Evolutionary conservation across 2,329 filamentous ascomycete species (phyloP).

Genomic region (Aspergillus glaucus): DNA sequence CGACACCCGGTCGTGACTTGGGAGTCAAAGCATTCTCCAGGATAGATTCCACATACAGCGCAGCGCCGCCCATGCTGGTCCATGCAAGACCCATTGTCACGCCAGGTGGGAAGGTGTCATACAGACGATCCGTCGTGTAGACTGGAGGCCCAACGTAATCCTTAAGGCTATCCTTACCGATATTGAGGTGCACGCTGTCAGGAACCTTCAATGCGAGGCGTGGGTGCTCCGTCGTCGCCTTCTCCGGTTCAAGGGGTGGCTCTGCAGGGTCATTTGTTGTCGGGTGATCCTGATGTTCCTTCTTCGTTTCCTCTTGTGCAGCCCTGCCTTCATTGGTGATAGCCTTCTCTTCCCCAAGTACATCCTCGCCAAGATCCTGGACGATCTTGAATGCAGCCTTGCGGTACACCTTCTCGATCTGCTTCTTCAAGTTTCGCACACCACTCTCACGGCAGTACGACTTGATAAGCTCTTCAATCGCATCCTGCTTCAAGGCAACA

Average conservation of each 20-base stretch:
- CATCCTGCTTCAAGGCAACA: constrained; percentile 76
- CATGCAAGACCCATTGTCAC: constrained; percentile 97
- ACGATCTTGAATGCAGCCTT: constrained; percentile 98
- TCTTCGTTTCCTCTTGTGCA: constrained; percentile 55
- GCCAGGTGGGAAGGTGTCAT: constrained; percentile 86
- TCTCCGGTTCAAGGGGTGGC: constrained; percentile 36
- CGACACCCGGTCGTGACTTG: constrained; percentile 68
- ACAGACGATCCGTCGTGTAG: constrained; percentile 91
- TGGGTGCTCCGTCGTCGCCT: constrained; percentile 50
- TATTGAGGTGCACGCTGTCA: constrained; percentile 76
- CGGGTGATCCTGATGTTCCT: constrained; percentile 53
- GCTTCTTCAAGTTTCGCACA: constrained; percentile 96
- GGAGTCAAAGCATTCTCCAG: constrained; percentile 73
- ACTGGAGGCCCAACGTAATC: constrained; percentile 95
- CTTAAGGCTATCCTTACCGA: constrained; percentile 82
- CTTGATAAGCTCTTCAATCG: constrained; percentile 95
- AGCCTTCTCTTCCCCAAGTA: constrained; percentile 70
- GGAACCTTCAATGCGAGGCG: constrained; percentile 76
- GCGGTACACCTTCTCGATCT: constrained; percentile 97
- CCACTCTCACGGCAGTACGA: constrained; percentile 97
- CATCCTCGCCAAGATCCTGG: constrained; percentile 82
- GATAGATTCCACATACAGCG: constrained; percentile 95
- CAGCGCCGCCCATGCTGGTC: constrained; percentile 94
- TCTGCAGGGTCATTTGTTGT: constrained; percentile 52
- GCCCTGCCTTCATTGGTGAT: constrained; percentile 80